Evolutionary conservation across 768 basidiomycete genomes (phyloP).

Genomic region (Clitopilus hobsonii): DNA sequence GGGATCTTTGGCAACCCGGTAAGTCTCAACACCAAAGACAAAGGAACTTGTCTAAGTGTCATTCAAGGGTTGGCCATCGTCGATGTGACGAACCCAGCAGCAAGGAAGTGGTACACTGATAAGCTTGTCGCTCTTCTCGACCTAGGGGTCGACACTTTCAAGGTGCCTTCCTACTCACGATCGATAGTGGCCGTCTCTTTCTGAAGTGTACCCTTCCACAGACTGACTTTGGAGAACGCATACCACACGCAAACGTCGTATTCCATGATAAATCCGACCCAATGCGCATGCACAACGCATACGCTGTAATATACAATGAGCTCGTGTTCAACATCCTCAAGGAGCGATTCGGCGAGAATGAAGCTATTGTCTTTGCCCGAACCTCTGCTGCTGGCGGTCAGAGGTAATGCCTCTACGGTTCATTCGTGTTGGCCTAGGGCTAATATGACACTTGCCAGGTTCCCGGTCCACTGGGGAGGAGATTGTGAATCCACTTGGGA

Average conservation of each 20-base stretch:
- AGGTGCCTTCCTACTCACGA: conserved; percentile 28
- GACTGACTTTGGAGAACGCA: conserved; percentile 79
- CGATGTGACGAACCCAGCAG: conserved; percentile 54
- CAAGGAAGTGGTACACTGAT: conserved; percentile 49
- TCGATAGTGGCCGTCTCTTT: not conserved
- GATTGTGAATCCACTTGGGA: conserved; percentile 76
- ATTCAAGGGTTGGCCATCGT: conserved; percentile 55
- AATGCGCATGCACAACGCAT: conserved; percentile 68
- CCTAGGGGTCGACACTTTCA: conserved; percentile 55
- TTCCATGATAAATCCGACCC: conserved; percentile 70
- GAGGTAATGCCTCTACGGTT: conserved; percentile 28
- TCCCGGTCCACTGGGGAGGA: conserved; percentile 61
- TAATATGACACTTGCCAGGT: conserved; percentile 19
- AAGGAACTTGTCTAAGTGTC: conserved; percentile 34
- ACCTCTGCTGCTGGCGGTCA: conserved; percentile 69
- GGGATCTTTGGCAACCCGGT: conserved; percentile 21
- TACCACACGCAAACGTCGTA: conserved; percentile 58
- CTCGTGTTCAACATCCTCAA: conserved; percentile 61
- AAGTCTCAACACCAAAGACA: not conserved
- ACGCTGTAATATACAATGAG: conserved; percentile 65
- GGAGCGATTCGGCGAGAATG: conserved; percentile 53
- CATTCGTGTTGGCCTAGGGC: not conserved
- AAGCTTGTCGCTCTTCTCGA: conserved; percentile 49
- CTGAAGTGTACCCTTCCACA: conserved; percentile 14
- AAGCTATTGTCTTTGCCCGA: conserved; percentile 68